Conservation (phyloP, 2,329 filamentous ascomycete genomes). For the Leptosphaerulina australis region DNA sequence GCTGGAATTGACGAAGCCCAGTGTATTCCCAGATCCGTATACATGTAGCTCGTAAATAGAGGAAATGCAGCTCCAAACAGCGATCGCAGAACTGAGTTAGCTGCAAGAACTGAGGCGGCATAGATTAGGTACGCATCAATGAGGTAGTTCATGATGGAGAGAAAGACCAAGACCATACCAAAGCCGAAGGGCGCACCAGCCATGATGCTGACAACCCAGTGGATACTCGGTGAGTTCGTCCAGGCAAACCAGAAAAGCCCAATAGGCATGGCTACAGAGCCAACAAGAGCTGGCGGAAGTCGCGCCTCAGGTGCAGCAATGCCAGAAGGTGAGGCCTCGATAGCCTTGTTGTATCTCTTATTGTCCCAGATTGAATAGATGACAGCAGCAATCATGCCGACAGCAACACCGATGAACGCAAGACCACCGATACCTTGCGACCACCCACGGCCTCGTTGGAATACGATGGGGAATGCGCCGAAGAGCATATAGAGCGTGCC, state of each 20-base stretch:
- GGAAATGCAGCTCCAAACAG: slow-evolving; percentile 56
- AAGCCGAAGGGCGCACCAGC: slow-evolving; percentile 57
- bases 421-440: slow-evolving; percentile 49
- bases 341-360: slow-evolving; percentile 44
- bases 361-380: slow-evolving; percentile 42
- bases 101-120: slow-evolving; percentile 37
- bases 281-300: slow-evolving; percentile 65
- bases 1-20: slow-evolving; percentile 57
- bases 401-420: slow-evolving; percentile 30
- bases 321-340: slow-evolving; percentile 20
- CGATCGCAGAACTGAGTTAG: slow-evolving; percentile 55
- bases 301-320: slow-evolving; percentile 62
- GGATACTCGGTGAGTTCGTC: slow-evolving; percentile 54
- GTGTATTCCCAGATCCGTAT: slow-evolving; percentile 53
- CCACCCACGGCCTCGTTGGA: slow-evolving; percentile 43
- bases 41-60: slow-evolving; percentile 56
- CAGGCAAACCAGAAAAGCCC: slow-evolving; percentile 45
- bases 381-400: slow-evolving; percentile 25
- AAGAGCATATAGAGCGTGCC: slow-evolving; percentile 57
- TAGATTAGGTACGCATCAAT: slow-evolving; percentile 62
- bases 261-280: slow-evolving; percentile 62
- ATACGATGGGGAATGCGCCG: slow-evolving; percentile 56
- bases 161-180: slow-evolving; percentile 40
- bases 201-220: slow-evolving; percentile 61
- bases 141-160: slow-evolving; percentile 67